These are phyloP conservation scores for Tulasnella sp. DNA, from an alignment of 768 basidiomycete species.

Conservation along the genomic window DNA sequence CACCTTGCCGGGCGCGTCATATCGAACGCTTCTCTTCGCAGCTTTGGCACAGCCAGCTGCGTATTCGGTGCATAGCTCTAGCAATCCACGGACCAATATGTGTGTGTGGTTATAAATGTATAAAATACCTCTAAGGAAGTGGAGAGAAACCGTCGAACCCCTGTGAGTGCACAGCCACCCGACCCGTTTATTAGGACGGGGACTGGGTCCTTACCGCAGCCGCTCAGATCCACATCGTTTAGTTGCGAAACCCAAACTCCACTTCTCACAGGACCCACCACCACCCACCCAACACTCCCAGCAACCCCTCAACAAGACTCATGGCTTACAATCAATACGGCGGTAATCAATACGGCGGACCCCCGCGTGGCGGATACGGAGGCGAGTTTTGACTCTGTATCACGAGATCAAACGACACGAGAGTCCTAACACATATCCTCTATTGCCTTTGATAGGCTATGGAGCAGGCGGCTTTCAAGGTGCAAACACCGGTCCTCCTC, in stretches of 20 bases:
- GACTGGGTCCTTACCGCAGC: too few species aligned
- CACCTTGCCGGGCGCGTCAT: background rate
- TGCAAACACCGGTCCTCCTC: conserved; percentile 20
- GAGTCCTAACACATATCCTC: background rate
- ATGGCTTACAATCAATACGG: conserved; percentile 26
- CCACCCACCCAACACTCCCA: background rate
- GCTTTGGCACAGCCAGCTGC: background rate
- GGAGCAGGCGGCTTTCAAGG: conserved; percentile 8
- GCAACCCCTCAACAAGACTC: background rate
- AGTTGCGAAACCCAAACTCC: background rate
- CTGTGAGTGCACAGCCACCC: conserved; percentile 21
- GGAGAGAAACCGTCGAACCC: background rate
- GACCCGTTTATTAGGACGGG: conserved; percentile 5
- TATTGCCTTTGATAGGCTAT: conserved; percentile 1
- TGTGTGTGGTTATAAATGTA: background rate
- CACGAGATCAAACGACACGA: background rate
- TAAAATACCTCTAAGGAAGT: background rate
- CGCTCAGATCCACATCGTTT: background rate
- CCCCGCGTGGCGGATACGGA: conserved; percentile 18
- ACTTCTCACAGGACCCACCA: background rate
- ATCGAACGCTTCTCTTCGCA: background rate
- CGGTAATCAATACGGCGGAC: conserved; percentile 25
- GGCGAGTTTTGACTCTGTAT: background rate
- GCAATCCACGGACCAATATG: background rate
- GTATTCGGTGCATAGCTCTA: background rate